Evolutionary conservation across 2,329 filamentous ascomycete genomes (phyloP).

Genomic region (Hypomyces rosellus): DNA sequence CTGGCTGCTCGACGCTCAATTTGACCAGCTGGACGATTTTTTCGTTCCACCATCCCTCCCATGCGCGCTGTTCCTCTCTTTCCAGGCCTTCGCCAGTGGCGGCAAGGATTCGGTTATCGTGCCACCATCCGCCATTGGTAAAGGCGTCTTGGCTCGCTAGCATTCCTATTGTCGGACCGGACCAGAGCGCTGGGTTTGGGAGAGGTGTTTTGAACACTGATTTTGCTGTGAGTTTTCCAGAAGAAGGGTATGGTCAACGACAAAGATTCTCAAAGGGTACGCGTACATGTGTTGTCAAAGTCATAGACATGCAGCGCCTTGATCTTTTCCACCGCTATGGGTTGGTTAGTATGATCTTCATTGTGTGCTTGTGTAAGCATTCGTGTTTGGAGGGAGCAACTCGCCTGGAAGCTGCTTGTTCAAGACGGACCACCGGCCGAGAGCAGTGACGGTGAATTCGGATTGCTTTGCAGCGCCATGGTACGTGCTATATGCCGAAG

Average conservation of each 20-base stretch:
- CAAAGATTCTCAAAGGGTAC: background rate
- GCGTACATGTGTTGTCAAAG: constrained; percentile 88
- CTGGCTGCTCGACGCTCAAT: constrained; percentile 76
- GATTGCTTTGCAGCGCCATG: constrained; percentile 28
- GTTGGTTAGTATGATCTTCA: background rate
- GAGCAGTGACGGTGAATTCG: constrained; percentile 58
- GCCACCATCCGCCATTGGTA: constrained; percentile 91
- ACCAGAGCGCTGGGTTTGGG: constrained; percentile 86
- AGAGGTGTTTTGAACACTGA: constrained; percentile 85
- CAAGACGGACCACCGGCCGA: constrained; percentile 79
- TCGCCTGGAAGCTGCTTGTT: constrained; percentile 64
- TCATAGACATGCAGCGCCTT: constrained; percentile 88
- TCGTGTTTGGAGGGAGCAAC: constrained; percentile 15
- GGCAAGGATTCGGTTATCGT: constrained; percentile 78
- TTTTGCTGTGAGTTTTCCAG: background rate
- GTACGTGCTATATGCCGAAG: constrained; percentile 33
- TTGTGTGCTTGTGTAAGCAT: background rate
- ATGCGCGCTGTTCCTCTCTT: constrained; percentile 74
- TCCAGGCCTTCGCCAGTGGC: constrained; percentile 79
- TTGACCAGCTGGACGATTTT: constrained; percentile 74
- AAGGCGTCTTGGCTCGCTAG: constrained; percentile 72
- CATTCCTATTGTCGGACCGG: constrained; percentile 66
- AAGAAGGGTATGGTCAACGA: constrained; percentile 3
- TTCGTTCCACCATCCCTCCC: constrained; percentile 97
- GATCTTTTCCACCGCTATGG: constrained; percentile 57